Conservation (phyloP, 495 filamentous ascomycete species). For the Evernia prunastri region DNA sequence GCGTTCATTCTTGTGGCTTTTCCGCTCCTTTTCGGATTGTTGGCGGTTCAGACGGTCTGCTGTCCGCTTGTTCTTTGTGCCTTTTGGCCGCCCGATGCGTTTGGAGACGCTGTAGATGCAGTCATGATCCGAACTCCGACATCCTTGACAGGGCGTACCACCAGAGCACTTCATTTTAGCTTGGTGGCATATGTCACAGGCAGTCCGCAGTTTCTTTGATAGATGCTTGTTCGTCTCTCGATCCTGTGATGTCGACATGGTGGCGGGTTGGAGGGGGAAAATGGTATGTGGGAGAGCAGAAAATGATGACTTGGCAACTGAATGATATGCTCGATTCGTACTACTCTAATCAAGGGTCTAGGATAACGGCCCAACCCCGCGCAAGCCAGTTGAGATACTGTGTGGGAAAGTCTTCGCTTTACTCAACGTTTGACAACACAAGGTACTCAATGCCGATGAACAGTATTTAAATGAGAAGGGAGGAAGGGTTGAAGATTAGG, state of each 20-base stretch:
- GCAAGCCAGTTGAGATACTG: neutral
- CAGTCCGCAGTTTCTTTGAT: slow-evolving; percentile 25
- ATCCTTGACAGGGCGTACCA: slow-evolving; percentile 26
- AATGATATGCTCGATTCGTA: neutral
- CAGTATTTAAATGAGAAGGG: neutral
- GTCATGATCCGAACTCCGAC: slow-evolving; percentile 18
- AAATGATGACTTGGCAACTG: neutral
- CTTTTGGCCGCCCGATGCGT: slow-evolving; percentile 28
- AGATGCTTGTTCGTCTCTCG: slow-evolving; percentile 13
- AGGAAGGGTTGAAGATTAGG: neutral
- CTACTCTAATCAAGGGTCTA: neutral
- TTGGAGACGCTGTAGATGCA: slow-evolving; percentile 30
- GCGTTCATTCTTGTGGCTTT: slow-evolving; percentile 9
- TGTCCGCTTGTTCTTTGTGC: slow-evolving; percentile 29
- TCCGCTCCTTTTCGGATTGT: slow-evolving; percentile 12
- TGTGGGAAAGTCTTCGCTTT: neutral
- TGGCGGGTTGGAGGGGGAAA: neutral
- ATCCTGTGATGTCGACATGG: slow-evolving; percentile 13
- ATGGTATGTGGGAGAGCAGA: neutral
- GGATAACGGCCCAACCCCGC: neutral
- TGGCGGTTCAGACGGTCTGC: slow-evolving; percentile 20
- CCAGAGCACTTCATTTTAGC: slow-evolving; percentile 28
- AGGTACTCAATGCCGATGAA: neutral
- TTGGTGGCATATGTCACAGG: slow-evolving; percentile 30
- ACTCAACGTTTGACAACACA: neutral